Conservation (phyloP, 2,329 filamentous ascomycete species). For the Colletotrichum sp. region DNA sequence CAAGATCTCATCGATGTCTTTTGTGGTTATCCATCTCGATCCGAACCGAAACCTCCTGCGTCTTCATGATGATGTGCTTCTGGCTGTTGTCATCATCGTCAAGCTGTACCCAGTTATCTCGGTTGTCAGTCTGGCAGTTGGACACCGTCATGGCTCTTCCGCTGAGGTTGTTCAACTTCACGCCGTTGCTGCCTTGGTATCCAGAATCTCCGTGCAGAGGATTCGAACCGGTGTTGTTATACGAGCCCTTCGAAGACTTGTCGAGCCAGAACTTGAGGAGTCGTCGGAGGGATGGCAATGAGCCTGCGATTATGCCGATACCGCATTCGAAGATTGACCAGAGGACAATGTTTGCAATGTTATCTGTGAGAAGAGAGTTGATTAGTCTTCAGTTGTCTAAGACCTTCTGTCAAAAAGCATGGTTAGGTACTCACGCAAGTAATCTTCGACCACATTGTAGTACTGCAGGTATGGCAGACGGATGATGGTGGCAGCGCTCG, state of each 20-base stretch:
- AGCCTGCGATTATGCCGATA: not conserved
- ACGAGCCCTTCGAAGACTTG: not conserved
- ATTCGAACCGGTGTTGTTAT: not conserved
- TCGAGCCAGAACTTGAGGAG: not conserved
- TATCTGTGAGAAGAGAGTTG: rapidly evolving
- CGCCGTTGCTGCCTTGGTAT: not conserved
- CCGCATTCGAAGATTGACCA: not conserved
- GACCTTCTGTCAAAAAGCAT: too few relatives aligned
- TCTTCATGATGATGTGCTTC: not conserved
- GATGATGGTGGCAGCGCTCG: not conserved
- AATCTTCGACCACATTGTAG: not conserved
- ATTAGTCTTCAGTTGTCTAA: not conserved
- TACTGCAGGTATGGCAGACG: not conserved
- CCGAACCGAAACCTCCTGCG: not conserved
- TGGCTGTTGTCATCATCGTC: not conserved
- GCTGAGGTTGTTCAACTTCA: not conserved
- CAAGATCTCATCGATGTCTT: not conserved
- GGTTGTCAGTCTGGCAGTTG: not conserved
- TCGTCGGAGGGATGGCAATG: not conserved
- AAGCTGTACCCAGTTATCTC: not conserved
- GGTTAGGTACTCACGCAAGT: not conserved
- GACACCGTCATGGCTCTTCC: not conserved
- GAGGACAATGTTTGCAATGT: not conserved
- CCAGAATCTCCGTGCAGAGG: rapidly evolving
- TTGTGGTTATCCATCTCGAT: not conserved